Evolutionary conservation across 1,139 yeast species (phyloP).

Genomic region (Magnusiomyces suaveolens): DNA sequence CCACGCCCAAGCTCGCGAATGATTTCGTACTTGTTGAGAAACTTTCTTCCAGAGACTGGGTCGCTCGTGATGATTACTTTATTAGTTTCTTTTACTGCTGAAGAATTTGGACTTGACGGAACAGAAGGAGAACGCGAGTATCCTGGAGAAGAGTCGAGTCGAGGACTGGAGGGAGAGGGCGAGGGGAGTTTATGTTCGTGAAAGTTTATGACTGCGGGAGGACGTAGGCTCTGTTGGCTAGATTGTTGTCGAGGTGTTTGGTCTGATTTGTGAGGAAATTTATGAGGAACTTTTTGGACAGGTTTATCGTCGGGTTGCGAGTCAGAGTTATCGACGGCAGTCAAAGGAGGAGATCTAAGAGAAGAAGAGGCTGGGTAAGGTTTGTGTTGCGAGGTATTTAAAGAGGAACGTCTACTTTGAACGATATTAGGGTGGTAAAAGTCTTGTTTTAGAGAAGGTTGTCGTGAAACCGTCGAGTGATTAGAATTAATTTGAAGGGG

Average conservation of each 20-base stretch:
- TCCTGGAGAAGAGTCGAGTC: background rate
- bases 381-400: background rate
- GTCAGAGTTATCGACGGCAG: background rate
- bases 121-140: background rate
- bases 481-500: background rate
- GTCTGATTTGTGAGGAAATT: too few species aligned
- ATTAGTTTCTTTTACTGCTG: conserved; percentile 69
- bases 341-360: background rate
- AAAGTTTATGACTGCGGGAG: background rate
- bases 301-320: background rate
- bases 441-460: background rate
- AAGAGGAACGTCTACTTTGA: background rate
- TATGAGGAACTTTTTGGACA: too few species aligned
- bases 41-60: conserved; percentile 75
- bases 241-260: too few species aligned
- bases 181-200: background rate
- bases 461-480: background rate
- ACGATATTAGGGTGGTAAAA: background rate
- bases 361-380: background rate
- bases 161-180: background rate
- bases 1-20: conserved; percentile 85
- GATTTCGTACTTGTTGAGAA: conserved; percentile 84
- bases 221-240: background rate
- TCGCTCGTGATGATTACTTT: conserved; percentile 77
- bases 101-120: conserved; percentile 7